Percentiles rank a stretch among this genome's conserved stretches.
Conservation (phyloP, 768 basidiomycete genomes). For the Naematelia aurantialba region DNA sequence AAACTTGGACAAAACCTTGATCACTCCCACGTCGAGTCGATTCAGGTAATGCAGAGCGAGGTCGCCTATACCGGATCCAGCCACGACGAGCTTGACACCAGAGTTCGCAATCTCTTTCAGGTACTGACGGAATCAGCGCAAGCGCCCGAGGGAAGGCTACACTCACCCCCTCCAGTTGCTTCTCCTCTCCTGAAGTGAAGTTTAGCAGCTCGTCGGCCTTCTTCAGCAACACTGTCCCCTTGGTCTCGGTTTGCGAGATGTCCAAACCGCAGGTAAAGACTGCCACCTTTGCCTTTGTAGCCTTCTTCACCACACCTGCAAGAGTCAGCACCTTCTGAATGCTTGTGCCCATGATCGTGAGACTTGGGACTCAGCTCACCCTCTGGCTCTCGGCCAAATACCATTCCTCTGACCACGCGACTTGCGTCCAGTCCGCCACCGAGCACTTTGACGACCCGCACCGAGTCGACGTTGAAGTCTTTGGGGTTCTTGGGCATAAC, state of each 20-base stretch:
- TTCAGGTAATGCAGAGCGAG: slow-evolving; percentile 96
- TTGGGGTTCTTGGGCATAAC: slow-evolving; percentile 76
- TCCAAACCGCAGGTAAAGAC: slow-evolving; percentile 92
- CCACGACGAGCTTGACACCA: slow-evolving; percentile 89
- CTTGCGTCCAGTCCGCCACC: slow-evolving; percentile 82
- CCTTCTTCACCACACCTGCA: slow-evolving; percentile 75
- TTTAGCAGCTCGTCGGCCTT: slow-evolving; percentile 95
- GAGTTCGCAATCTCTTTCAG: slow-evolving; percentile 96
- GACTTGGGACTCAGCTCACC: slow-evolving; percentile 54
- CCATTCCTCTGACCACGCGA: slow-evolving; percentile 93
- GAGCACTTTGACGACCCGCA: slow-evolving; percentile 98
- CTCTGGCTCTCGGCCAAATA: slow-evolving; percentile 93
- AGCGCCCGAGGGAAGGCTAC: background rate
- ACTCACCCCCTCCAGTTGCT: slow-evolving; percentile 79
- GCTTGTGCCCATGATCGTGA: background rate
- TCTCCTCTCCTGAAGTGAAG: slow-evolving; percentile 93
- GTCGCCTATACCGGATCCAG: slow-evolving; percentile 88
- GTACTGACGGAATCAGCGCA: slow-evolving; percentile 58
- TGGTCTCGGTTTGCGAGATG: slow-evolving; percentile 94
- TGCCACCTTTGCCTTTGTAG: slow-evolving; percentile 81
- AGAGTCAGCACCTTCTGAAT: slow-evolving; percentile 4
- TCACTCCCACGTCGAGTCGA: slow-evolving; percentile 84
- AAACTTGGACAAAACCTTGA: slow-evolving; percentile 97
- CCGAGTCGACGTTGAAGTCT: slow-evolving; percentile 97
- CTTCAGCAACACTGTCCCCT: slow-evolving; percentile 93